Evolutionary conservation across 257 asterid genomes (phyloP), one percentile per base, ranked within the genome.

Genomic region (Paraleonurus japonicus): DNA sequence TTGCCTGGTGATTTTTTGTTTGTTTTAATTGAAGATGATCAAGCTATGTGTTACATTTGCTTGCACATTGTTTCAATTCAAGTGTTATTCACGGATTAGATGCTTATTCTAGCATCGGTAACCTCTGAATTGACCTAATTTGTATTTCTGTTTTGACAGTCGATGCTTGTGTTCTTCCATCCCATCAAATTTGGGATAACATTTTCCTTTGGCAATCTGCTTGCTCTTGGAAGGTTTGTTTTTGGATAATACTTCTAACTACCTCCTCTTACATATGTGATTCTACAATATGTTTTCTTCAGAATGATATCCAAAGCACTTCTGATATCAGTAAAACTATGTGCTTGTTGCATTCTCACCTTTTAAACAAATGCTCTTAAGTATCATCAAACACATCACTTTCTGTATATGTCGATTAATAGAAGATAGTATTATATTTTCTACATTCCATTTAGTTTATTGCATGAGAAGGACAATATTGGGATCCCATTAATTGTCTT

Each of bases 161-260:
- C 99, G 1, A 85, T 91, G 96, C 93, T 94, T 78, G 96, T 94
- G 65, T 94, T 94, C 91, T 89, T 94, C 89, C 85, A 91, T 78
- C 99, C 98, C 39, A 76, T 94, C 88, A 94, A 94, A 87, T 94
- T 94, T 78, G 99, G 99, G 72, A 80, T 94, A 61, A 89, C 98
- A 54, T 94, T 94, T 83, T 91, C 99, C 60, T 88, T 94, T 22
- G 99, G 99, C 81, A 94, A 94, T 81, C 72, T 94, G 85, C 99
- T 94, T 63, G 99, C 99, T 48, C 93, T 94, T 71, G 99, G 99
- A 85, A 91, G 99, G 99, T 94, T 77, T 32, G 88, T 71, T 65
- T 62, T 48, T 24, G 17, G 35, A 67, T 67, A 20, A 48, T 61
- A 55, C 61, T 27, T 35, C 32, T 17, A 60, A 28, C 20, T 68